Evolutionary conservation across 2,329 filamentous ascomycete genomes (phyloP), one percentile per base, ranked within the genome.

Genomic region (Xylariaceae sp.): DNA sequence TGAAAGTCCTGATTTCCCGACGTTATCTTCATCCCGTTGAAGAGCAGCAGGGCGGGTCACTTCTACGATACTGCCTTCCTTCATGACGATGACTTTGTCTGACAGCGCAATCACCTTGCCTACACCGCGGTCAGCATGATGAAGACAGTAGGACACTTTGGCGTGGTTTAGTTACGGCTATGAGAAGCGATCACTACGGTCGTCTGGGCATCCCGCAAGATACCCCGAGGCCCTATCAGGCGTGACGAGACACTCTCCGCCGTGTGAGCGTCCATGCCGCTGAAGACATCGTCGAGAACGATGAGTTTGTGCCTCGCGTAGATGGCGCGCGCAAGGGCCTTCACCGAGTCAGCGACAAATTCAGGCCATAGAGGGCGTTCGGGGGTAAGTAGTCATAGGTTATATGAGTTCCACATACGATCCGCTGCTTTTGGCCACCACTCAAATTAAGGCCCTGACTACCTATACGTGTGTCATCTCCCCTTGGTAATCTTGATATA

Each of bases 401-500:
- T 27, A 4, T 27, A 5, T 7, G 22, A 27, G 7, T 5, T 3
- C 4, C 15, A 44, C 50, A 44, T 33, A 53, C 51, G 22, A 62
- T 46, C 11, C 59, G 53, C 44, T 61, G 58, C 33, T 57, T 57
- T 39, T 62, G 60, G 6, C 60, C 58, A 11, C 60, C 58, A 10
- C 49, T 54, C 2, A 62, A 52, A 12, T 52, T 51, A 27, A 55
- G 42, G 3, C 60, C 60, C n/a, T 49, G 52, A 22, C 48, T 56
- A n/a, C 58, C 58, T 10, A 60, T 54, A 10, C 51, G 27, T 5
- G 58, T 60, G 11, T 27, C 40, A 27, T 61, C 57, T 2, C 58
- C 55, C 14, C 53, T 54, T 6, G 59, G 48, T 30, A 68, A 55
- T 31, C 60, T 54, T 17, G 53, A 49, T n/a, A 68, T 52, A 52